A percentile compares a stretch with the other conserved stretches of the same genome.
Conservation (phyloP, 202 grass and related monocot species). For the Schoenoplectus triqueter region DNA sequence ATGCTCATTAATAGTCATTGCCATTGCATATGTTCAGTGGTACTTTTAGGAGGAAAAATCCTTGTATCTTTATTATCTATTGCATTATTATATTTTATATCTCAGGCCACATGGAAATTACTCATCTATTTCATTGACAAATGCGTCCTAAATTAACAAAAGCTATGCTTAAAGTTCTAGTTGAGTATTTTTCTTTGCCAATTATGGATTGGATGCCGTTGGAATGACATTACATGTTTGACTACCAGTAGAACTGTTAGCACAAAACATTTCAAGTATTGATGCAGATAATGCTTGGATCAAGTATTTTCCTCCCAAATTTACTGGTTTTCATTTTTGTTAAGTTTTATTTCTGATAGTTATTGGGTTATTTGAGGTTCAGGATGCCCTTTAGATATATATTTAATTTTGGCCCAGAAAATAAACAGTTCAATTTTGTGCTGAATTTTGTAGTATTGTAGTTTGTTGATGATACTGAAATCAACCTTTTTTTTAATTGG, state of each 20-base stretch:
- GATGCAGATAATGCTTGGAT: not conserved
- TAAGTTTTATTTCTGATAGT: not conserved
- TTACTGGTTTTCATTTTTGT: not conserved
- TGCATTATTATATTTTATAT: not conserved
- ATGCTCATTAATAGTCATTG: conserved; percentile 12
- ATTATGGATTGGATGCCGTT: not conserved
- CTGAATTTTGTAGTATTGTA: too few relatives aligned
- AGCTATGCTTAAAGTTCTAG: not conserved
- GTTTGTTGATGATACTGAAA: not conserved
- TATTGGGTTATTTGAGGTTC: not conserved
- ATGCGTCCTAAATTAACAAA: not conserved
- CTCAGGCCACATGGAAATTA: not conserved
- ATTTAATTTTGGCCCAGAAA: not conserved
- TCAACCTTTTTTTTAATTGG: not conserved
- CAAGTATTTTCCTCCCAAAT: not conserved
- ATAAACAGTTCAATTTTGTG: not conserved
- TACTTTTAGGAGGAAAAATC: not conserved
- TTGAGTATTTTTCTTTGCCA: not conserved
- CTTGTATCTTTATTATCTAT: not conserved
- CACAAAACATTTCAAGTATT: not conserved
- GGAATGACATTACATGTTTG: not conserved
- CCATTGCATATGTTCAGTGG: not conserved
- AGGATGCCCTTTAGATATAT: not conserved
- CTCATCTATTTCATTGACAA: not conserved
- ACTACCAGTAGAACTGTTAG: not conserved